Percentiles rank a stretch among this genome's conserved stretches.
Conservation (phyloP, 2,329 filamentous ascomycete species). For the Neonectria coccinea region DNA sequence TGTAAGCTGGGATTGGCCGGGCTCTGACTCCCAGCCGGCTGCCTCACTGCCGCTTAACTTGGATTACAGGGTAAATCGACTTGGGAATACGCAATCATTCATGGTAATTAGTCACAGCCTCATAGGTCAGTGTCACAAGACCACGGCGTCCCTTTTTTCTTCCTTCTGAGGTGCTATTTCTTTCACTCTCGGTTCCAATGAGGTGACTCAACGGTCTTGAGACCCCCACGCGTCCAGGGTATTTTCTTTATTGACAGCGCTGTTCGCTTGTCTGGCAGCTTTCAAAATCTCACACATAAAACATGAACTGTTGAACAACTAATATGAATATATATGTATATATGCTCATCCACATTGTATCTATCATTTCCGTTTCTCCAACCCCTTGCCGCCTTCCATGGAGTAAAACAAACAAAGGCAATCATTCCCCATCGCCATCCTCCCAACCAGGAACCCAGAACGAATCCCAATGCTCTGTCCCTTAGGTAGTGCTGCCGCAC, state of each 20-base stretch:
- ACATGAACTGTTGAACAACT: not conserved
- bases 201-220: too few species aligned
- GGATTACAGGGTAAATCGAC: not conserved
- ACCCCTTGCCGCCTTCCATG: not conserved
- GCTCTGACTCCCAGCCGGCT: not conserved
- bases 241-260: too few species aligned
- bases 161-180: too few species aligned
- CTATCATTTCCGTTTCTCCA: not conserved
- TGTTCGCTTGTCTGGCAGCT: too few species aligned
- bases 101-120: too few species aligned
- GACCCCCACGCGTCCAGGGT: too few species aligned
- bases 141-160: too few species aligned
- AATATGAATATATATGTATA: not conserved
- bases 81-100: too few species aligned
- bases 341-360: slow-evolving; percentile 6
- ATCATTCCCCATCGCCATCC: slow-evolving; percentile 14
- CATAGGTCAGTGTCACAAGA: too few species aligned
- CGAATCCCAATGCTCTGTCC: slow-evolving; percentile 15
- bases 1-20: not conserved
- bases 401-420: slow-evolving; percentile 12
- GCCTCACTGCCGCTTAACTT: not conserved
- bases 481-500: not conserved
- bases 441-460: slow-evolving; percentile 18
- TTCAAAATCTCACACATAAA: not conserved
- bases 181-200: too few species aligned